Evolutionary conservation across 345 rosid species (phyloP).

Genomic region (Eutrema heterophyllum): DNA sequence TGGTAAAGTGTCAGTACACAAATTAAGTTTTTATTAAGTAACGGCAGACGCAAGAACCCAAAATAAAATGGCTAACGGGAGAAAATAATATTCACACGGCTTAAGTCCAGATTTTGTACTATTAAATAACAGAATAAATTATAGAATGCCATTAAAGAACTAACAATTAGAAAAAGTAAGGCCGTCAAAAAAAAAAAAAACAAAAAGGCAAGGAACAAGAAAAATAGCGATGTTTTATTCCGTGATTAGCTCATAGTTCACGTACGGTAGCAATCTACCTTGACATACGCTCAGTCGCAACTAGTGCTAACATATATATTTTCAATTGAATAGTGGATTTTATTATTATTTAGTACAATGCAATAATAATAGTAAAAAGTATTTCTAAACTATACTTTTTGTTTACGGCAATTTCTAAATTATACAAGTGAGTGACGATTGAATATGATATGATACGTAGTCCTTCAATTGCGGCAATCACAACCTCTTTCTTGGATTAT

Average conservation of each 20-base stretch:
- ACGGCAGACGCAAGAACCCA: too few relatives aligned
- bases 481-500: conserved; percentile 4
- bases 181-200: neutral
- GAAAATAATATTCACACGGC: neutral
- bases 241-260: conserved; percentile 31
- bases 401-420: neutral
- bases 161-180: neutral
- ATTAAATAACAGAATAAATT: neutral
- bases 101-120: neutral
- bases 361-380: neutral
- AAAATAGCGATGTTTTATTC: neutral
- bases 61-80: neutral
- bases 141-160: neutral
- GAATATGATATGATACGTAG: conserved; percentile 28
- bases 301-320: neutral
- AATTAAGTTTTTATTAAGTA: too few relatives aligned
- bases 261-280: conserved; percentile 1
- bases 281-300: conserved; percentile 14
- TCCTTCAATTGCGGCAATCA: conserved; percentile 35
- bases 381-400: neutral
- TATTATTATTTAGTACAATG: neutral
- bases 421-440: conserved; percentile 19
- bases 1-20: too few relatives aligned
- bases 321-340: neutral
- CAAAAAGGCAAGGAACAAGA: neutral